These are phyloP conservation scores for Alisma plantagoaquatica DNA, from an alignment of 106 monocot species.

Conservation along the genomic window DNA sequence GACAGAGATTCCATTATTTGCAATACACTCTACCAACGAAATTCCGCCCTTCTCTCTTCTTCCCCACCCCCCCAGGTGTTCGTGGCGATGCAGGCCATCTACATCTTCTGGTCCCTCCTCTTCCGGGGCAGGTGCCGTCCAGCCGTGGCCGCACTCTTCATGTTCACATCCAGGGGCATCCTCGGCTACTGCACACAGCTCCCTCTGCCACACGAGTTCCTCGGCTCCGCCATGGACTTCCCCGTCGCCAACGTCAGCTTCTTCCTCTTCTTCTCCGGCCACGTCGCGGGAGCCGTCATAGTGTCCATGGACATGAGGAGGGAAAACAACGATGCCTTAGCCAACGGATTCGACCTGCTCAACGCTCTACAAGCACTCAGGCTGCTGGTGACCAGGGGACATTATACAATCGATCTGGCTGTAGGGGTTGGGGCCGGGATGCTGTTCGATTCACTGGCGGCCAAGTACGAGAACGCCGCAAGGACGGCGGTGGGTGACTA, in stretches of 20 bases:
- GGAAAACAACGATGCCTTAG: constrained; percentile 30
- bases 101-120: constrained; percentile 60
- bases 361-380: constrained; percentile 64
- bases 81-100: constrained; percentile 70
- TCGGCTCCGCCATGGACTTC: constrained; percentile 84
- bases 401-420: constrained; percentile 92
- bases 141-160: constrained; percentile 63
- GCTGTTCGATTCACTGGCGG: constrained; percentile 57
- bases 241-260: constrained; percentile 94
- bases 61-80: constrained; percentile 32
- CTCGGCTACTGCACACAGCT: constrained; percentile 89
- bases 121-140: constrained; percentile 60
- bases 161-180: constrained; percentile 85
- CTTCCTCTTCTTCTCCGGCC: constrained; percentile 98
- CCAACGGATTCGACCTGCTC: constrained; percentile 47
- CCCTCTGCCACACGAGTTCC: constrained; percentile 76
- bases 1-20: neutral
- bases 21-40: neutral
- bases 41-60: neutral
- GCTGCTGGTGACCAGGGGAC: constrained; percentile 77
- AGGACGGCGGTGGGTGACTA: neutral
- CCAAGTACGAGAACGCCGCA: constrained; percentile 41
- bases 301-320: constrained; percentile 89
- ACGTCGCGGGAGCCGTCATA: constrained; percentile 77
- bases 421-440: constrained; percentile 71